Percentiles rank a stretch among this genome's conserved stretches.
phyloP scores from a whole-genome alignment of 192 early-diverging fungal species.

The Coemansia sp. region DNA sequence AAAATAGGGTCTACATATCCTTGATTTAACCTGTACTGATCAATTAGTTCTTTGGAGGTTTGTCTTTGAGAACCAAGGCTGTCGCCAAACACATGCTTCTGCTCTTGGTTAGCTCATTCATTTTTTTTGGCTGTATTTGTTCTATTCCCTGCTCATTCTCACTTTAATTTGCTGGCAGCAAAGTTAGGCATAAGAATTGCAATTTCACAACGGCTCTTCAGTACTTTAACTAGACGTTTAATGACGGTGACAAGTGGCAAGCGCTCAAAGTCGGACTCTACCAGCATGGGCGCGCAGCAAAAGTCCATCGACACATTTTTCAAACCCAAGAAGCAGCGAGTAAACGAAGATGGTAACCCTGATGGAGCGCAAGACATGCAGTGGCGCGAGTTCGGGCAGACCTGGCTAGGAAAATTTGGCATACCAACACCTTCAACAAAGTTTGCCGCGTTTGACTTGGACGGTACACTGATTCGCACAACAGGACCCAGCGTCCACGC shows the following conservation, averaged over 20 bases:
- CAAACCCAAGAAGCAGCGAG: slow-evolving; percentile 9
- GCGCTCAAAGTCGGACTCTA: not conserved
- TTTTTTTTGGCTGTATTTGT: not conserved
- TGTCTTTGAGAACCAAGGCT: not conserved
- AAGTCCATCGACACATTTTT: slow-evolving; percentile 22
- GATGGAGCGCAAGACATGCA: slow-evolving; percentile 12
- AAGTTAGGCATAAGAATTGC: not conserved
- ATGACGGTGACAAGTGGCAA: not conserved
- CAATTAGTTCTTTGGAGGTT: too few species aligned
- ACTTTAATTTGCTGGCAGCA: not conserved
- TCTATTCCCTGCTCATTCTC: not conserved
- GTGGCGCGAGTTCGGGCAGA: slow-evolving; percentile 42
- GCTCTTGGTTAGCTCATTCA: not conserved
- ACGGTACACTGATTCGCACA: slow-evolving; percentile 74
- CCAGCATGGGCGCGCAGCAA: slow-evolving; percentile 14
- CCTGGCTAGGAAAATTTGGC: slow-evolving; percentile 49
- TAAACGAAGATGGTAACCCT: not conserved
- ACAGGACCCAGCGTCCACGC: slow-evolving; percentile 65
- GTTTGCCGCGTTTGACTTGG: slow-evolving; percentile 61
- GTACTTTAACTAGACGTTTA: not conserved
- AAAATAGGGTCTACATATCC: slow-evolving; percentile 3
- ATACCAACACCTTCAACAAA: slow-evolving; percentile 30
- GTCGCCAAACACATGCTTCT: not conserved
- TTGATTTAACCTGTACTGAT: too few species aligned
- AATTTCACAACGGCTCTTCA: not conserved